These are phyloP conservation scores for Boletus tomentosulus DNA, from an alignment of 768 basidiomycete species.

Conservation along the genomic window DNA sequence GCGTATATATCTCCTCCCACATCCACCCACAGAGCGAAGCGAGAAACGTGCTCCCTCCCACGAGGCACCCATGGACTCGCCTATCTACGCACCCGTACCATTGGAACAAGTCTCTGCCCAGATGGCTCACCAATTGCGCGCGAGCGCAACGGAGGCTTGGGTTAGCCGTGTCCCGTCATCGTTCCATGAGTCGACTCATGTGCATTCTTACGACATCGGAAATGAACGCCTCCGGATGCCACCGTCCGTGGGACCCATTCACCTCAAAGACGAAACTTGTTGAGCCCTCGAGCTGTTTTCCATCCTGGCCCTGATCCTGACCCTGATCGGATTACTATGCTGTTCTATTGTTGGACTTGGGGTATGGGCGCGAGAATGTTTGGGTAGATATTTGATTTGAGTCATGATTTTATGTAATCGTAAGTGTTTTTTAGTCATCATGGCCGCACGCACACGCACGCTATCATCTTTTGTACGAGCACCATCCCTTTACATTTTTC, in stretches of 20 bases:
- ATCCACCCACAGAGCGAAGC: slow-evolving; percentile 13
- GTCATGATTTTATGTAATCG: slow-evolving; percentile 1
- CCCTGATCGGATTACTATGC: neutral
- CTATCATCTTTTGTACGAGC: slow-evolving; percentile 8
- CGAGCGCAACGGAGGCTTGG: slow-evolving; percentile 67
- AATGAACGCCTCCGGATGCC: neutral
- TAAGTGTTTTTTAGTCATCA: slow-evolving; percentile 2
- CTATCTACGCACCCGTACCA: slow-evolving; percentile 68
- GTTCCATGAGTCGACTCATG: neutral
- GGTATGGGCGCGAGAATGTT: neutral
- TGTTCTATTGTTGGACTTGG: neutral
- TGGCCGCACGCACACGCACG: neutral
- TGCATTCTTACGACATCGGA: neutral
- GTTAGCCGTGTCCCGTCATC: slow-evolving; percentile 30
- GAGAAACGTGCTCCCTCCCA: slow-evolving; percentile 1
- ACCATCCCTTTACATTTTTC: neutral
- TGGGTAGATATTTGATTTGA: neutral
- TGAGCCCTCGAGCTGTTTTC: neutral
- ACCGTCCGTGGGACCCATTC: slow-evolving; percentile 18
- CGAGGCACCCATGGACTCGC: slow-evolving; percentile 6
- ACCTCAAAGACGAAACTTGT: slow-evolving; percentile 11
- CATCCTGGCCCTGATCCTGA: neutral
- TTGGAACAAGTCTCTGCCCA: slow-evolving; percentile 51
- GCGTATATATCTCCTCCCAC: slow-evolving; percentile 60
- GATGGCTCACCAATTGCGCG: slow-evolving; percentile 46